Evolutionary conservation across 208 protist species (phyloP), one percentile per base, ranked within the genome.

Genomic region (Trypanosoma cruzi): DNA sequence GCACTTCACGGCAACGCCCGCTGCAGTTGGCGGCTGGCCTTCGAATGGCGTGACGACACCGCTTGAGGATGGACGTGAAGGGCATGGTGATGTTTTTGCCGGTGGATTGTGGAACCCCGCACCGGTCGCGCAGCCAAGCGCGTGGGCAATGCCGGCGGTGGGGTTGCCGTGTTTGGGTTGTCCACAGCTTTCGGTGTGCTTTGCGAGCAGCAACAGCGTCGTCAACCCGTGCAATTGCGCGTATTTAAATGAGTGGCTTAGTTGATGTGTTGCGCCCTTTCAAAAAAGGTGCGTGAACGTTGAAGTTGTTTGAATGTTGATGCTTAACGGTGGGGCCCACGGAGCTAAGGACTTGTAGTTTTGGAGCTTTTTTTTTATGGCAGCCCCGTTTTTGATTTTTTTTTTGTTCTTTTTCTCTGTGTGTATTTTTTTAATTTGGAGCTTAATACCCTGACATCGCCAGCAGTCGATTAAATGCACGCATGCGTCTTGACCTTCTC

Each of bases 141-240:
- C 73, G 44, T 90, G 86, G 85, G 56, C 75, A 36, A 86, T 91
- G 83, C 81, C 89, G 5, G 89, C 86, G 20, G 72, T 92, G 18
- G 89, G 85, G 8, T 80, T 90, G 49, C 87, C 88, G 10, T 96
- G 90, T 50, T 50, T 96, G 34, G 86, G 90, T 4, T 96, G 90
- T 55, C 79, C 88, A 16, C 85, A 86, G 66, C 77, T 96, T 31
- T 62, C 71, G 28, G 68, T 78, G 36, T 96, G 90, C 79, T 78
- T 68, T 0, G 55, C 60, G 20, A 75, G 57, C 6, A 72, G 78
- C 0, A 75, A 37, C 0, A 80, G 86, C 24, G 64, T 92, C 1
- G 46, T 93, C 11, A 93, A 90, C 57, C 73, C 75, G 7, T 40
- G 62, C 61, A 73, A 3, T 28, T 84, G 79, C 53, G 70, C 64